phyloP scores from a whole-genome alignment of 768 basidiomycete species.

The Panellus pusillus region DNA sequence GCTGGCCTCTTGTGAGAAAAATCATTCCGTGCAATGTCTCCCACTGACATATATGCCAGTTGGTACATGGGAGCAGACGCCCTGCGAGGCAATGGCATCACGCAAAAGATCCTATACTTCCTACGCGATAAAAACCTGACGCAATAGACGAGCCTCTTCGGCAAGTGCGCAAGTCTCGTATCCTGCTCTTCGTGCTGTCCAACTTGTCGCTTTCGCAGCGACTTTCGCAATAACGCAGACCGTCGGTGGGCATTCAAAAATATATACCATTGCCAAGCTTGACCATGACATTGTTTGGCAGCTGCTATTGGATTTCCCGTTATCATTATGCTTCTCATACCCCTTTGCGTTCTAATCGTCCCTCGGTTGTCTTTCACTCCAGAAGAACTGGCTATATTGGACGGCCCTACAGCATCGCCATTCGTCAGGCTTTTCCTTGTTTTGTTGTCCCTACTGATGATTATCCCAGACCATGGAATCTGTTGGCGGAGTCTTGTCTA shows the following conservation, averaged over 20 bases:
- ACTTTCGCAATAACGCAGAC: conserved; percentile 93
- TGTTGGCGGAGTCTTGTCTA: conserved; percentile 31
- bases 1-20: conserved; percentile 82
- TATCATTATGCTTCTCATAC: conserved; percentile 82
- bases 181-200: conserved; percentile 72
- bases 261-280: neutral
- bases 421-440: conserved; percentile 54
- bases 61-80: conserved; percentile 94
- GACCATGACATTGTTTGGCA: conserved; percentile 31
- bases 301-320: conserved; percentile 92
- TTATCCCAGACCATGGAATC: conserved; percentile 34
- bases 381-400: conserved; percentile 82
- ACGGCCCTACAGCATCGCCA: conserved; percentile 86
- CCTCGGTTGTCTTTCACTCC: conserved; percentile 73
- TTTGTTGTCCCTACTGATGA: neutral
- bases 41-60: conserved; percentile 32
- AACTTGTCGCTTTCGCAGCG: conserved; percentile 81
- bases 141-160: conserved; percentile 67
- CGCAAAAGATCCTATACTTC: conserved; percentile 76
- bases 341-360: conserved; percentile 68
- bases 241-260: conserved; percentile 51
- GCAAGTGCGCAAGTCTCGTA: conserved; percentile 70
- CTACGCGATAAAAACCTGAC: conserved; percentile 70
- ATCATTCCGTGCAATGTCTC: neutral
- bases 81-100: conserved; percentile 79